Evolutionary conservation across 768 basidiomycete species (phyloP).

Genomic region (Epithele typhae): DNA sequence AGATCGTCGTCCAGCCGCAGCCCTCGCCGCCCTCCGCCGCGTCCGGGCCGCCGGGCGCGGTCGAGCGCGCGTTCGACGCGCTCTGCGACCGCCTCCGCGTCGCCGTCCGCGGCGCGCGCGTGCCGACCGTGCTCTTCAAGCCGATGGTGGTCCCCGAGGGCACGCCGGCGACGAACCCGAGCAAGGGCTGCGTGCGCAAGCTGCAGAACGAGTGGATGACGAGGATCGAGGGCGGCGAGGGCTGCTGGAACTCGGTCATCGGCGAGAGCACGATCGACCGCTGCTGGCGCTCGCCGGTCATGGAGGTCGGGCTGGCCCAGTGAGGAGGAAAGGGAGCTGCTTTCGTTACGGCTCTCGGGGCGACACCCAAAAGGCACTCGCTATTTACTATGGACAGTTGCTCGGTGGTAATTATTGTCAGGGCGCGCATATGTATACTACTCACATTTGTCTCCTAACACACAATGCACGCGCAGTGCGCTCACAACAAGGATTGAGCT

Average conservation of each 20-base stretch:
- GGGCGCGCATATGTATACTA: no score
- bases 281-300: neutral
- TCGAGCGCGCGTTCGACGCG: constrained; percentile 5
- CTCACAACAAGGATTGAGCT: no score
- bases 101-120: constrained; percentile 5
- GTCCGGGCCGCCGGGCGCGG: neutral
- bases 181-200: constrained; percentile 4
- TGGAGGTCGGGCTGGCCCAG: no score
- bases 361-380: no score
- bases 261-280: neutral
- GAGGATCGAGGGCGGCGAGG: neutral
- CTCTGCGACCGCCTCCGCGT: constrained; percentile 3
- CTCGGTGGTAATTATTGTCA: no score
- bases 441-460: no score
- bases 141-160: constrained; percentile 2
- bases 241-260: neutral
- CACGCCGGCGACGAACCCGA: constrained; percentile 1
- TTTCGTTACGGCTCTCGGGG: no score
- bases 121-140: constrained; percentile 5
- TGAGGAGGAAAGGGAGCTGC: no score
- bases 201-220: neutral
- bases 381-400: no score
- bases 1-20: constrained; percentile 8
- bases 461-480: no score
- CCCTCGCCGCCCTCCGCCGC: constrained; percentile 2